Conservation (phyloP, 1,284 basidiomycete species). For the Afroboletus lepidellus region DNA sequence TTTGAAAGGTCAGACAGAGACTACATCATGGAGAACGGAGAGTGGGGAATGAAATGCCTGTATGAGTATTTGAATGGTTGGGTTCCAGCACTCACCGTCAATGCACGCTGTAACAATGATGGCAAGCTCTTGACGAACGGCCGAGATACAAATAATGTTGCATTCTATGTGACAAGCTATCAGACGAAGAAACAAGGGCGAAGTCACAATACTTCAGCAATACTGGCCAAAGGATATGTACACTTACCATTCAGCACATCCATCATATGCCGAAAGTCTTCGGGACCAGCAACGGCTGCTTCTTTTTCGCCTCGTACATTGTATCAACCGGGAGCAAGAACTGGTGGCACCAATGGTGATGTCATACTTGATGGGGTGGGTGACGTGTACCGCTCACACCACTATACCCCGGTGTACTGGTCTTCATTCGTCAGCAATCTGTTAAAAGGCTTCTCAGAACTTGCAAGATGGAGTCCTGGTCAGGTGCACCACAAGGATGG, state of each 20-base stretch:
- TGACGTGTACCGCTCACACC: not conserved
- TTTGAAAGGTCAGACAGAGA: not conserved
- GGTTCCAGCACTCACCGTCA: not conserved
- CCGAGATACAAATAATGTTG: not conserved
- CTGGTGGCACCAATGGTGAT: not conserved
- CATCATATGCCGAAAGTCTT: not conserved
- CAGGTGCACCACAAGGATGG: no score
- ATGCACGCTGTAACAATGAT: conserved; percentile 1
- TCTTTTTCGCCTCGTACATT: not conserved
- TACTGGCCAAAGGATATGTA: conserved; percentile 3
- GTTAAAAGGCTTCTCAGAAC: not conserved
- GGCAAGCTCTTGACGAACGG: conserved; percentile 19
- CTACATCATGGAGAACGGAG: not conserved
- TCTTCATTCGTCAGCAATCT: not conserved
- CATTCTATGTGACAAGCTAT: conserved; percentile 35
- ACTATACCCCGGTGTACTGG: not conserved
- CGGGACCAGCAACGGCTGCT: not conserved
- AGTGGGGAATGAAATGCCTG: not conserved
- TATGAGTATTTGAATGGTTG: not conserved
- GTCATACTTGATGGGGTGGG: conserved; percentile 3
- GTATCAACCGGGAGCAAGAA: not conserved
- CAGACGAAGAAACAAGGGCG: conserved; percentile 2
- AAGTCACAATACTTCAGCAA: conserved; percentile 1
- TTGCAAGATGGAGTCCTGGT: not conserved
- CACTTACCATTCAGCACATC: not conserved